A percentile compares a stretch with the other conserved stretches of the same genome.
Conservation (phyloP, 1,284 basidiomycete species). For the Cutaneotrichosporon mucoides region DNA sequence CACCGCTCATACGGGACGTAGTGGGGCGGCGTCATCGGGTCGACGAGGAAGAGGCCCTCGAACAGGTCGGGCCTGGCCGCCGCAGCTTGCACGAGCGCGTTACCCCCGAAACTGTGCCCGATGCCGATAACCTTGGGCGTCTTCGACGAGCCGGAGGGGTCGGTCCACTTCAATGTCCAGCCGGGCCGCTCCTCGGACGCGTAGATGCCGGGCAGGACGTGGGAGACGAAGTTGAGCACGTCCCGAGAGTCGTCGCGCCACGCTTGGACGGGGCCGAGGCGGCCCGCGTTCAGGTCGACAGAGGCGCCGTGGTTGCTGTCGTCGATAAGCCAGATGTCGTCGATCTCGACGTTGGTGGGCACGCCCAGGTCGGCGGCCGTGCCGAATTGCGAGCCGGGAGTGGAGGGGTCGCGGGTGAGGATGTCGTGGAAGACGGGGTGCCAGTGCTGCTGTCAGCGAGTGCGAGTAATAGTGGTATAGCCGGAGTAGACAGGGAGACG, state of each 20-base stretch:
- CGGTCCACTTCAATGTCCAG: slow-evolving; percentile 49
- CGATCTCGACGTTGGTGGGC: slow-evolving; percentile 46
- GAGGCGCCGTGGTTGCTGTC: slow-evolving; percentile 71
- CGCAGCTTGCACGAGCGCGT: slow-evolving; percentile 60
- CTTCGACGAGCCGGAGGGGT: no score
- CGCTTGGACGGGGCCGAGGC: slow-evolving; percentile 48
- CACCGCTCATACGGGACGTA: slow-evolving; percentile 3
- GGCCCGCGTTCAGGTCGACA: slow-evolving; percentile 59
- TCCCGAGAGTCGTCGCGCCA: slow-evolving; percentile 50
- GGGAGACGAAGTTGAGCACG: slow-evolving; percentile 48
- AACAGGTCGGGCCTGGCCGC: slow-evolving; percentile 66
- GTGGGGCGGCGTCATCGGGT: slow-evolving; percentile 55
- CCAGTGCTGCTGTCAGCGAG: slow-evolving; percentile 49
- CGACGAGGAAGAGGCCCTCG: slow-evolving; percentile 67
- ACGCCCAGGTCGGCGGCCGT: background rate
- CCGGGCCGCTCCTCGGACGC: background rate
- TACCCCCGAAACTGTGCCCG: slow-evolving; percentile 79
- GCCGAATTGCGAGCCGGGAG: slow-evolving; percentile 10
- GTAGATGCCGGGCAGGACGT: slow-evolving; percentile 35
- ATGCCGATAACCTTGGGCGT: slow-evolving; percentile 53
- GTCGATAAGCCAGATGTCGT: slow-evolving; percentile 78
- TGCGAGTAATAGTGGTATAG: no score
- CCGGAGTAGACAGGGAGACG: no score
- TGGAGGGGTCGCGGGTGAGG: slow-evolving; percentile 18
- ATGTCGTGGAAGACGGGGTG: slow-evolving; percentile 59